A percentile compares a stretch with the other conserved stretches of the same genome.
Evolutionary conservation across 2,329 filamentous ascomycete genomes (phyloP).

Genomic region (Colletotrichum cordylinicola): DNA sequence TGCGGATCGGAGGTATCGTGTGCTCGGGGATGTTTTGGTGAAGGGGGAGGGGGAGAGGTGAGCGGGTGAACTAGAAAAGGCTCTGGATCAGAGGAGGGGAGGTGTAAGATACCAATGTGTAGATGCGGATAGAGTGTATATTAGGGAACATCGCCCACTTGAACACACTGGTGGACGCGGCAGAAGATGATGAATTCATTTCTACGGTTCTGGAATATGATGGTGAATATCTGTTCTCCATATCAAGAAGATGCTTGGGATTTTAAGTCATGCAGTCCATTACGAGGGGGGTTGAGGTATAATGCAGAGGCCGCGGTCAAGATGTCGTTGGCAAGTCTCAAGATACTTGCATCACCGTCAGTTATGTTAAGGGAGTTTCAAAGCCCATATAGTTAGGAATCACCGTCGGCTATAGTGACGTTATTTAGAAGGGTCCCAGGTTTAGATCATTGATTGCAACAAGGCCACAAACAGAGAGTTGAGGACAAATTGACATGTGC

Average conservation of each 20-base stretch:
- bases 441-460: too few species aligned
- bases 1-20: conserved; percentile 54
- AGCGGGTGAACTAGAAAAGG: too few species aligned
- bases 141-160: not conserved
- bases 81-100: too few species aligned
- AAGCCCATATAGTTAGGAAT: too few species aligned
- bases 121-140: conserved; percentile 11
- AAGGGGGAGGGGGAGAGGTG: not conserved
- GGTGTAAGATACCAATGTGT: not conserved
- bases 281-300: not conserved
- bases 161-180: not conserved
- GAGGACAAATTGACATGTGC: not conserved
- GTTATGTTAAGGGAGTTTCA: too few species aligned
- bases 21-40: conserved; percentile 41
- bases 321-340: not conserved
- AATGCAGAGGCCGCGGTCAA: not conserved
- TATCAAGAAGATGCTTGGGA: not conserved
- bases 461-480: not conserved
- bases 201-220: not conserved
- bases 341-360: not conserved
- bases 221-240: not conserved
- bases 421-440: too few species aligned
- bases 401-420: too few species aligned
- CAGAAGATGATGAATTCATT: not conserved
- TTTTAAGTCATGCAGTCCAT: not conserved